Percentiles rank a stretch among this genome's conserved stretches.
These are phyloP conservation scores for Domatiomyces globalis DNA, from an alignment of 2,329 filamentous ascomycete species.

Conservation along the genomic window DNA sequence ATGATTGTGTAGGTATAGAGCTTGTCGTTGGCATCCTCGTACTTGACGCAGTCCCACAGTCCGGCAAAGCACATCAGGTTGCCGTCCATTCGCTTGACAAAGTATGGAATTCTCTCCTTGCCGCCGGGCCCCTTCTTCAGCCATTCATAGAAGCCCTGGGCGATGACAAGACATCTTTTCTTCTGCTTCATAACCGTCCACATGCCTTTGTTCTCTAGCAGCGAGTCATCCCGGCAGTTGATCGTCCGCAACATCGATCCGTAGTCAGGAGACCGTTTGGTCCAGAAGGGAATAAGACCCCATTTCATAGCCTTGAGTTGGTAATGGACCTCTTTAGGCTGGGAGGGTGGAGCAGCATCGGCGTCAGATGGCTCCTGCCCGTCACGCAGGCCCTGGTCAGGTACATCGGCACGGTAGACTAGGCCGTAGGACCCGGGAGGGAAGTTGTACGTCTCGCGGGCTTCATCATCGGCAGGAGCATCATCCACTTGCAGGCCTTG, in stretches of 20 bases:
- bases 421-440: conserved; percentile 74
- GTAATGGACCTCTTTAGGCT: conserved; percentile 42
- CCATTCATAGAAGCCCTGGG: conserved; percentile 96
- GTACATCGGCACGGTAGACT: conserved; percentile 65
- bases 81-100: conserved; percentile 65
- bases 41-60: conserved; percentile 76
- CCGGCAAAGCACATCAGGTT: conserved; percentile 80
- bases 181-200: conserved; percentile 83
- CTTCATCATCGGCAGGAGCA: conserved; percentile 54
- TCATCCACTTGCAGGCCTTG: conserved; percentile 60
- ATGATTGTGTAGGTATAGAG: conserved; percentile 86
- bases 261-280: conserved; percentile 68
- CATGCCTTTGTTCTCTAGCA: conserved; percentile 63
- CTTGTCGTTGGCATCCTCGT: conserved; percentile 55
- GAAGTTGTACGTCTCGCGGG: conserved; percentile 78
- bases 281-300: conserved; percentile 91
- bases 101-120: conserved; percentile 76
- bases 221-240: conserved; percentile 83
- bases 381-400: conserved; percentile 43
- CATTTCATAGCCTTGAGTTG: conserved; percentile 90
- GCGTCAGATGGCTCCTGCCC: conserved; percentile 13
- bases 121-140: conserved; percentile 56
- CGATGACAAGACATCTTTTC: conserved; percentile 76
- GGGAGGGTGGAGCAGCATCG: conserved; percentile 4
- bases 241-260: conserved; percentile 71